Conservation (phyloP, 2,329 filamentous ascomycete species). For the Ophiocordyceps camponoti-floridani region DNA sequence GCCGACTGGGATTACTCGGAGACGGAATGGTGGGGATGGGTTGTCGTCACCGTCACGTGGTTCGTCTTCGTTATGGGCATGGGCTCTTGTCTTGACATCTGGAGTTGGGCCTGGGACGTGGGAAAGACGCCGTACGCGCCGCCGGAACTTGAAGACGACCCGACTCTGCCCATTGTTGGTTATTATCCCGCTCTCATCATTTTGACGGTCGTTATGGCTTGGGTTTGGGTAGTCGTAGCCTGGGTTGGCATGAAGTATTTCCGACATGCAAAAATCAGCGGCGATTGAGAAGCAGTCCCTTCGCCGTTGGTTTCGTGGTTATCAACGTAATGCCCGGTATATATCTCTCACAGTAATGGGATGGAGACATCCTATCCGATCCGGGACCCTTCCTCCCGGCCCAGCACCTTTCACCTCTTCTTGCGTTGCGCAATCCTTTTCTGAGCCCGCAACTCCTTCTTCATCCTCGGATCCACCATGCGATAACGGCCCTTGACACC, state of each 20-base stretch:
- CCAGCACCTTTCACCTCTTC: constrained; percentile 6
- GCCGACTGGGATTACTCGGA: constrained; percentile 76
- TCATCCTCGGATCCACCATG: constrained; percentile 88
- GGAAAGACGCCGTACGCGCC: constrained; percentile 91
- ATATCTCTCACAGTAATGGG: no score
- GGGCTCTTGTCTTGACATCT: constrained; percentile 85
- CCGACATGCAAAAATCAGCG: constrained; percentile 78
- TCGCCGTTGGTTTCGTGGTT: no score
- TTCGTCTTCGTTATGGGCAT: constrained; percentile 91
- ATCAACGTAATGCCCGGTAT: no score
- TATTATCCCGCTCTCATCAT: constrained; percentile 95
- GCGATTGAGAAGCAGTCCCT: constrained; percentile 24
- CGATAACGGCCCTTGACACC: constrained; percentile 95
- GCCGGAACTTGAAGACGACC: constrained; percentile 86
- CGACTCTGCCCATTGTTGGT: constrained; percentile 83
- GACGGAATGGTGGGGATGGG: constrained; percentile 97
- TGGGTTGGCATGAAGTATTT: constrained; percentile 99
- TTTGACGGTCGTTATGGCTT: constrained; percentile 86
- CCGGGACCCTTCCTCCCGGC: no score
- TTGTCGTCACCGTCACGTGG: constrained; percentile 82
- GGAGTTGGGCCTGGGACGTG: constrained; percentile 99
- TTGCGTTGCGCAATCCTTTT: constrained; percentile 64
- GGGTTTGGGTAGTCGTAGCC: constrained; percentile 94
- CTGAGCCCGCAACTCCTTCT: constrained; percentile 84
- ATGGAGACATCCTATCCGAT: no score